These are phyloP conservation scores for Monosporascus sp. DNA, from an alignment of 2,329 filamentous ascomycete species.

Conservation along the genomic window DNA sequence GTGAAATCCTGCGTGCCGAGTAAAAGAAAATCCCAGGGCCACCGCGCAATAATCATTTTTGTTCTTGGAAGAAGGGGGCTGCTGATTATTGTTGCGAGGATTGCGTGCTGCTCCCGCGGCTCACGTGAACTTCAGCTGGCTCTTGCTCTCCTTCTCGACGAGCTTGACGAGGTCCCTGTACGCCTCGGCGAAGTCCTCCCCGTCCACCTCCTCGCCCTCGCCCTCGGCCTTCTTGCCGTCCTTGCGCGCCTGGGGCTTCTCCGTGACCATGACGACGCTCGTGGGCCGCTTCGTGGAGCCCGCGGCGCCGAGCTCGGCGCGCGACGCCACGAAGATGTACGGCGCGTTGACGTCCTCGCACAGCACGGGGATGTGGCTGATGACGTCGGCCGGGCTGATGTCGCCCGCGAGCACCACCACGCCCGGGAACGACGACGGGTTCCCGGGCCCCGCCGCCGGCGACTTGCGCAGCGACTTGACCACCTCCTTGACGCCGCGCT, in stretches of 20 bases:
- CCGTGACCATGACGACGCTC: slow-evolving; percentile 85
- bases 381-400: slow-evolving; percentile 98
- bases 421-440: slow-evolving; percentile 54
- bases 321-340: slow-evolving; percentile 89
- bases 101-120: slow-evolving; percentile 18
- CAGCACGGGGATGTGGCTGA: slow-evolving; percentile 93
- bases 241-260: slow-evolving; percentile 39
- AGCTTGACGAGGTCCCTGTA: slow-evolving; percentile 63
- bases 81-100: no score
- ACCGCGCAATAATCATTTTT: no score
- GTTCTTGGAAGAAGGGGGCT: no score
- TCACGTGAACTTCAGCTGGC: slow-evolving; percentile 50
- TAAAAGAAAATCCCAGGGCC: no score
- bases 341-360: slow-evolving; percentile 98
- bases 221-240: slow-evolving; percentile 39
- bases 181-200: slow-evolving; percentile 57
- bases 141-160: slow-evolving; percentile 57
- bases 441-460: slow-evolving; percentile 59
- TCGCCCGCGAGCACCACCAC: slow-evolving; percentile 93
- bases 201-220: slow-evolving; percentile 38
- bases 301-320: slow-evolving; percentile 88
- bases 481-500: slow-evolving; percentile 97
- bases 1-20: no score
- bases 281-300: slow-evolving; percentile 95
- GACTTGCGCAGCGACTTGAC: slow-evolving; percentile 98